These are phyloP conservation scores for Clonostachys byssicola DNA, from an alignment of 2,329 filamentous ascomycete genomes.

Conservation along the genomic window DNA sequence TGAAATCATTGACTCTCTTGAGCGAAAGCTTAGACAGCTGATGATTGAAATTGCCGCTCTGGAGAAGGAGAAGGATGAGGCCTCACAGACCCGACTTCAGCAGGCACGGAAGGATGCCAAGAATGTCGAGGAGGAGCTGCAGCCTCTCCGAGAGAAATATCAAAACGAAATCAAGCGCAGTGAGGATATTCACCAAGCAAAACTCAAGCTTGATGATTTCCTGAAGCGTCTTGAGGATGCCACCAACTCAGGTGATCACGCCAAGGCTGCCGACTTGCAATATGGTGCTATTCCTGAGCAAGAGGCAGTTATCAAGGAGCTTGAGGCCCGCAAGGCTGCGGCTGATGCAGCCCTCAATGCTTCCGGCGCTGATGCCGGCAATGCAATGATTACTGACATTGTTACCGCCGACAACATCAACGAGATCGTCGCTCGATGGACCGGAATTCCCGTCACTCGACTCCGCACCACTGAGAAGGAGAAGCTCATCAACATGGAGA, in stretches of 20 bases:
- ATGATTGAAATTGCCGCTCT: conserved; percentile 97
- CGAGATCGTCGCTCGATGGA: conserved; percentile 95
- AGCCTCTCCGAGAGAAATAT: conserved; percentile 91
- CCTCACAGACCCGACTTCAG: conserved; percentile 76
- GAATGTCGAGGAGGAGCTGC: conserved; percentile 90
- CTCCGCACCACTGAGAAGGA: conserved; percentile 96
- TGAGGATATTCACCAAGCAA: conserved; percentile 88
- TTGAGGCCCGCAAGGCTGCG: conserved; percentile 76
- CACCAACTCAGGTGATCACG: conserved; percentile 79
- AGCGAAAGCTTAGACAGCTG: conserved; percentile 83
- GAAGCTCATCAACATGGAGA: conserved; percentile 97
- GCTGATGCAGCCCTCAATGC: conserved; percentile 69
- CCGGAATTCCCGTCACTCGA: conserved; percentile 93
- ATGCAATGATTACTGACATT: conserved; percentile 82
- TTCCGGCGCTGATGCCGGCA: conserved; percentile 50
- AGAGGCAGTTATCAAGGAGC: conserved; percentile 69
- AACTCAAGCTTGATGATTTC: conserved; percentile 88
- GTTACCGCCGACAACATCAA: conserved; percentile 98
- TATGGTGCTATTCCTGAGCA: conserved; percentile 98
- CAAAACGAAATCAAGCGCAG: conserved; percentile 88
- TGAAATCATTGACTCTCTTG: conserved; percentile 90
- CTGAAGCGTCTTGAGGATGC: conserved; percentile 92
- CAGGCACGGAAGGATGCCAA: conserved; percentile 86
- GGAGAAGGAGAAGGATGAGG: conserved; percentile 90
- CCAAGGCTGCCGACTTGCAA: conserved; percentile 86